Evolutionary conservation across 495 filamentous ascomycete species (phyloP), one percentile per base, ranked within the genome.

Genomic region (Aspergillus heteromorphus): DNA sequence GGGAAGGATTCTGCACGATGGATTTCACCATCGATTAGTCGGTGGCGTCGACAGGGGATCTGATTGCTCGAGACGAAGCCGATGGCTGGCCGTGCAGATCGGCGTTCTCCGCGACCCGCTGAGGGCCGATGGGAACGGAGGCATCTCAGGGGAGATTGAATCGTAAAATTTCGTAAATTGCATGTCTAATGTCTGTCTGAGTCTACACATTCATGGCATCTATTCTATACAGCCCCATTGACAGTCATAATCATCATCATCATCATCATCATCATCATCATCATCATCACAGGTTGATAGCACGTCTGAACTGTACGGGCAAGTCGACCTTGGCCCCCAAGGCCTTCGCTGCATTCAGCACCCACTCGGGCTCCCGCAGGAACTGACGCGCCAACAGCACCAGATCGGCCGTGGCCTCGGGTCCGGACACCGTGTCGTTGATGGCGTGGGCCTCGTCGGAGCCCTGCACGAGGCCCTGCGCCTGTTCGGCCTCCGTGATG

Each of bases 291-390:
- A 27, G 41, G 21, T 18, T 38, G 19, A 56, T 30, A 6, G 61
- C 67, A 11, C 69, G 57, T 0, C 57, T 53, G 54, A 73, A 87
- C 63, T 89, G 86, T 21, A 48, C 58, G 4, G 84, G 77, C 68
- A 76, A 73, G 31, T 73, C 62, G 11, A 87, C 74, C 21, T 79
- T 59, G 0, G 88, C 82, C 19, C 78, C 81, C 17, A 89, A 57
- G 61, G 79, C 65, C 53, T 80, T 74, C 9, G 86, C 86, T 18
- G 78, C 74, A 34, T 72, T 78, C 18, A 86, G 56, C 41, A 85
- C 80, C 75, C 85, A 87, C 59, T 87, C 82, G 1, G 85, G 82
- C 61, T 88, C 85, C 19, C 84, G 73, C 61, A 88, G 59, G 54
- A 84, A 84, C 65, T 88, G 83, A 20, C 84, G 71, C 0, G 75